Base-by-base conservation (phyloP, 768 basidiomycete genomes). In the Coprinopsis sp. region DNA sequence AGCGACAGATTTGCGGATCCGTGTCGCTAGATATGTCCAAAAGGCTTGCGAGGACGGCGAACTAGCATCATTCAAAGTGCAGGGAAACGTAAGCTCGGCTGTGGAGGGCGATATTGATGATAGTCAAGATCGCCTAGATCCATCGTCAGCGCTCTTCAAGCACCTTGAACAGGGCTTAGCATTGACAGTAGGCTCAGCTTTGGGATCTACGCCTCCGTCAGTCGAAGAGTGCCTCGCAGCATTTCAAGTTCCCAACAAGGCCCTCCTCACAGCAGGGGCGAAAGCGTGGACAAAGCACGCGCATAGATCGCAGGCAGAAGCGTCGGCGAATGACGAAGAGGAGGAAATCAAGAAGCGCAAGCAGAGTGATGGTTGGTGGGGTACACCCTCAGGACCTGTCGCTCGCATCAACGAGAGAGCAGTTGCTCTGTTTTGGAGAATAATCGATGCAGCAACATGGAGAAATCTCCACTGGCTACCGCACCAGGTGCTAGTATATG, bases 201-300 rank as follows among this genome's bases (percentile, higher is more conserved):
- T 82, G 13, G 75, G 73, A 0, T 63, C 62, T 11, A 61, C 58
- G 4, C 78, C 81, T 2, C 81, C 82, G 2, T 69, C 72, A 1
- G 54, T 56, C 2, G 65, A 73, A n/a, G 59, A 60, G 6, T 83
- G 82, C 56, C 69, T 78, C 5, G 58, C 63, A 12, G 79, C 81
- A 1, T 84, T 79, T 57, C 60, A 69, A 3, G 51, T 68, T 18
- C 63, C 73, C 3, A 82, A 80, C 51, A 73, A 58, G 16, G 73
- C 64, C 27, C 72, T 68, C 2, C 68, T 84, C 33, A 78, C 70
- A 2, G 74, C 76, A 3, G 82, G 82, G 12, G 76, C 80, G 2
- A 73, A 79, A 22, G 81, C 82, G 5, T 84, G 81, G 81, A 72
- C 79, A 2, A 84, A 84, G 51, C 82, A 84, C 51, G 71, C 73